phyloP scores from a whole-genome alignment of 352 stramenopile genomes.

The Globisporangium rhizosaccharum region DNA sequence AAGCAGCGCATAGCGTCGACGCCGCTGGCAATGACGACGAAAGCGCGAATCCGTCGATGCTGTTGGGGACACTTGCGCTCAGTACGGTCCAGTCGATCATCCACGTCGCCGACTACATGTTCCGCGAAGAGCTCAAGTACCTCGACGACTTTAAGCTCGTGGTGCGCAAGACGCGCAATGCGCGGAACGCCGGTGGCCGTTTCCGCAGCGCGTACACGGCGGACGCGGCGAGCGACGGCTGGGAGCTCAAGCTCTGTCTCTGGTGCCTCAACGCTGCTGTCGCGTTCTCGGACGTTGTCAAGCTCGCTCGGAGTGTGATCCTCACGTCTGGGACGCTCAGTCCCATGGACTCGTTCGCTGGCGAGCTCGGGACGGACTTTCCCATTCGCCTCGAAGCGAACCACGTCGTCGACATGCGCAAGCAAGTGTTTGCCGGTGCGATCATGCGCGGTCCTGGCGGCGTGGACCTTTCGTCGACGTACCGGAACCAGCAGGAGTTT shows the following conservation, averaged over 20 bases:
- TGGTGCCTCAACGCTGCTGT: slow-evolving; percentile 85
- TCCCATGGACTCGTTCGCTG: slow-evolving; percentile 85
- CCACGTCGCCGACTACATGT: slow-evolving; percentile 78
- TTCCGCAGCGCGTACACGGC: slow-evolving; percentile 14
- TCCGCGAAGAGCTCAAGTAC: slow-evolving; percentile 70
- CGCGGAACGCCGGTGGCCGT: slow-evolving; percentile 12
- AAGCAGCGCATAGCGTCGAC: slow-evolving; percentile 13
- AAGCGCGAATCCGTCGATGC: slow-evolving; percentile 10
- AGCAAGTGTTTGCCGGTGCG: slow-evolving; percentile 73
- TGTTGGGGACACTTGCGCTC: slow-evolving; percentile 49
- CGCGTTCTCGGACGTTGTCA: slow-evolving; percentile 74
- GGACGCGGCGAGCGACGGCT: slow-evolving; percentile 21
- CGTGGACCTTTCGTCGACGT: slow-evolving; percentile 73
- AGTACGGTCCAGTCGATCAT: slow-evolving; percentile 55
- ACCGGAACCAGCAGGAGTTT: slow-evolving; percentile 77
- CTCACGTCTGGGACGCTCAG: slow-evolving; percentile 81
- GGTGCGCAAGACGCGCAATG: slow-evolving; percentile 27
- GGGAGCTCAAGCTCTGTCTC: slow-evolving; percentile 77
- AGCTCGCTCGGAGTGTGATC: slow-evolving; percentile 64
- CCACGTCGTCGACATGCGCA: slow-evolving; percentile 85
- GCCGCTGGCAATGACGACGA: slow-evolving; percentile 12
- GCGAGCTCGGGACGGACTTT: slow-evolving; percentile 76
- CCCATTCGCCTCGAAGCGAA: slow-evolving; percentile 79
- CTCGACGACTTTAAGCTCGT: slow-evolving; percentile 82
- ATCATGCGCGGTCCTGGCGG: slow-evolving; percentile 62